phyloP scores from a whole-genome alignment of 2,329 filamentous ascomycete genomes.

The Penicillium crustosum region DNA sequence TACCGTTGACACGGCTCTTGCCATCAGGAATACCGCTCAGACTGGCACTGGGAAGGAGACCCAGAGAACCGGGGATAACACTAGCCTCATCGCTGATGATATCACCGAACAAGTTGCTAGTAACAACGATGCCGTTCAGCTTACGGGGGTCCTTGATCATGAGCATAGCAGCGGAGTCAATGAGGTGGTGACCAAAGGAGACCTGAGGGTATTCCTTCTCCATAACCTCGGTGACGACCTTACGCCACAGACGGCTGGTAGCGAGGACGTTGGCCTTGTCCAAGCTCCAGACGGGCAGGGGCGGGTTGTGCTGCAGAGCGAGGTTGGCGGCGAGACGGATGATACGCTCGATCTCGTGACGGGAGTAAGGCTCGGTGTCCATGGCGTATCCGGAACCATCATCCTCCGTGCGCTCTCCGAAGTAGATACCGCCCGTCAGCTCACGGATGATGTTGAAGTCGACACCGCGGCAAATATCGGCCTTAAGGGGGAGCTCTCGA shows the following conservation, averaged over 20 bases:
- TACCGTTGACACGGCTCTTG: constrained; percentile 81
- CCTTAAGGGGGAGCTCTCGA: constrained; percentile 86
- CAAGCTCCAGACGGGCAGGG: constrained; percentile 76
- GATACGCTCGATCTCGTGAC: constrained; percentile 83
- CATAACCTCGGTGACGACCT: constrained; percentile 81
- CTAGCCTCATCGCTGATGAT: constrained; percentile 95
- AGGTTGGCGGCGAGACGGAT: constrained; percentile 78
- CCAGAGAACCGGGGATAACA: constrained; percentile 88
- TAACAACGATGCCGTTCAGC: constrained; percentile 87
- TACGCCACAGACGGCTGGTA: constrained; percentile 84
- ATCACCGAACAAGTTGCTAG: constrained; percentile 92
- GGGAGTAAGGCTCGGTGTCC: constrained; percentile 85
- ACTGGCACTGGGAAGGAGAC: constrained; percentile 83
- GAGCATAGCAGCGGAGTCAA: constrained; percentile 95
- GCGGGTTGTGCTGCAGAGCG: constrained; percentile 73
- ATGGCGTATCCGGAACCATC: constrained; percentile 71
- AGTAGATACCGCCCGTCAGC: constrained; percentile 91
- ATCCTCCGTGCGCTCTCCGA: constrained; percentile 79
- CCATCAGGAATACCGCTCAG: constrained; percentile 83
- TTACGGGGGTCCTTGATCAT: constrained; percentile 91
- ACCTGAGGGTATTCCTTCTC: constrained; percentile 84
- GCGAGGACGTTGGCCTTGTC: constrained; percentile 98
- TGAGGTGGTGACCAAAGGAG: constrained; percentile 82
- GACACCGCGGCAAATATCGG: constrained; percentile 77
- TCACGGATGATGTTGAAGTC: constrained; percentile 94